A percentile compares a stretch with the other conserved stretches of the same genome.
Evolutionary conservation across 331 rosid species (phyloP).

Genomic region (Arachis monticola): DNA sequence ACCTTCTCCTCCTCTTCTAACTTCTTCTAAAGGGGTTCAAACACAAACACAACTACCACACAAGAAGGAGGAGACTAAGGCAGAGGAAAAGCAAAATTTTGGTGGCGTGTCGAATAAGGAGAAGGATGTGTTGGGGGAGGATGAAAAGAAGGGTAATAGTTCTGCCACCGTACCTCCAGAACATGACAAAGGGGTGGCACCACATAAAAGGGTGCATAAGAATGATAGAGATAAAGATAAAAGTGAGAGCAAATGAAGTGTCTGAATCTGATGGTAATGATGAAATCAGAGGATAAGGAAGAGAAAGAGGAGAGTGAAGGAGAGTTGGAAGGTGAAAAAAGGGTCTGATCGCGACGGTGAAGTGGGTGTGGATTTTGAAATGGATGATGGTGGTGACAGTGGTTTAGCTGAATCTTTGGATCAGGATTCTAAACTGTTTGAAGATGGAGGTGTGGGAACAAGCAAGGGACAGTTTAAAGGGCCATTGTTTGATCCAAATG

Average conservation of each 20-base stretch:
- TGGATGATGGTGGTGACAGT: slow-evolving; percentile 54
- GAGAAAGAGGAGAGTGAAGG: slow-evolving; percentile 54
- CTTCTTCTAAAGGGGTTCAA: slow-evolving; percentile 35
- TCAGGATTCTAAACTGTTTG: slow-evolving; percentile 60
- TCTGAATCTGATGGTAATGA: slow-evolving; percentile 21
- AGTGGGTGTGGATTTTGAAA: slow-evolving; percentile 45
- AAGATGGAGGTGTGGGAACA: slow-evolving; percentile 52
- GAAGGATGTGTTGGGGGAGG: background rate
- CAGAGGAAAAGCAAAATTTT: background rate
- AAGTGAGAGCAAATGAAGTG: slow-evolving; percentile 36
- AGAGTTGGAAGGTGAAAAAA: slow-evolving; percentile 56
- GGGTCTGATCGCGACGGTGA: slow-evolving; percentile 53
- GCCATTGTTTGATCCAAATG: slow-evolving; percentile 81
- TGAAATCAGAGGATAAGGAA: slow-evolving; percentile 34
- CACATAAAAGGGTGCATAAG: slow-evolving; percentile 42
- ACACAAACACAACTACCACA: slow-evolving; percentile 16
- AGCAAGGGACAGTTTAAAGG: slow-evolving; percentile 63
- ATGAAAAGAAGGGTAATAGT: slow-evolving; percentile 46
- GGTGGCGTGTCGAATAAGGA: background rate
- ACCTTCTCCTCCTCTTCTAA: slow-evolving; percentile 51
- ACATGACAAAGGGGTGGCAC: slow-evolving; percentile 36
- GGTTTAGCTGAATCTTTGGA: slow-evolving; percentile 58
- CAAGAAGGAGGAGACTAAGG: background rate
- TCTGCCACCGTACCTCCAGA: slow-evolving; percentile 31
- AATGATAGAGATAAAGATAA: slow-evolving; percentile 47